Evolutionary conservation across 148 eudicot genomes (phyloP).

Genomic region (Amaranthus cruentus): DNA sequence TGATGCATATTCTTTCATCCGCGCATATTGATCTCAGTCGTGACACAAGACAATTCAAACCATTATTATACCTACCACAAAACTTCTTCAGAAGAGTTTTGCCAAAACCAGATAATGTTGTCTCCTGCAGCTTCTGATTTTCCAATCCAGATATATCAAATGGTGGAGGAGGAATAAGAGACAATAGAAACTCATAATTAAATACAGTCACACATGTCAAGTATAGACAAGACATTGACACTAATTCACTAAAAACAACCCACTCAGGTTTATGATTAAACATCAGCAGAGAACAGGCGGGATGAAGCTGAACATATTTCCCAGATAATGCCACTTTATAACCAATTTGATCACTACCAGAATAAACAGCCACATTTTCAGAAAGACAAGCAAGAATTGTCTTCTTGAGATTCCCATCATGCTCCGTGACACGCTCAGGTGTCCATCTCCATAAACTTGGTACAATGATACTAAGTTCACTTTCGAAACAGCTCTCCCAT

Average conservation of each 20-base stretch:
- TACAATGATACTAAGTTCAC: slow-evolving; percentile 57
- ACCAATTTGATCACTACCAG: slow-evolving; percentile 82
- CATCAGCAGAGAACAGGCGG: slow-evolving; percentile 73
- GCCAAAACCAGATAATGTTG: slow-evolving; percentile 50
- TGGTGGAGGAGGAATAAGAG: slow-evolving; percentile 55
- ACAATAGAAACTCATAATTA: slow-evolving; percentile 43
- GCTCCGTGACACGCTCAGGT: slow-evolving; percentile 41
- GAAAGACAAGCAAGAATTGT: slow-evolving; percentile 65
- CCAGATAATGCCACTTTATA: slow-evolving; percentile 83
- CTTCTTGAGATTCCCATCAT: slow-evolving; percentile 50
- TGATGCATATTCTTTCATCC: slow-evolving; percentile 64
- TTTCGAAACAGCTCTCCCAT: slow-evolving; percentile 61
- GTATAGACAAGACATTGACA: slow-evolving; percentile 56
- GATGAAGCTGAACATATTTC: slow-evolving; percentile 70
- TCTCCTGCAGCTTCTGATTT: slow-evolving; percentile 49
- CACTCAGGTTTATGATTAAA: slow-evolving; percentile 69
- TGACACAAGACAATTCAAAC: slow-evolving; percentile 44
- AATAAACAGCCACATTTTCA: slow-evolving; percentile 80
- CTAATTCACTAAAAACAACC: slow-evolving; percentile 86
- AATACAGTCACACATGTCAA: slow-evolving; percentile 73
- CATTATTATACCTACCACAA: slow-evolving; percentile 59
- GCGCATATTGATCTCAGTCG: slow-evolving; percentile 35
- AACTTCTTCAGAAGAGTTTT: slow-evolving; percentile 58
- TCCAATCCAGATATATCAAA: slow-evolving; percentile 57
- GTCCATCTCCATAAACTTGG: slow-evolving; percentile 81